phyloP scores from a whole-genome alignment of 352 stramenopile species.

The Pythium plurisporium region DNA sequence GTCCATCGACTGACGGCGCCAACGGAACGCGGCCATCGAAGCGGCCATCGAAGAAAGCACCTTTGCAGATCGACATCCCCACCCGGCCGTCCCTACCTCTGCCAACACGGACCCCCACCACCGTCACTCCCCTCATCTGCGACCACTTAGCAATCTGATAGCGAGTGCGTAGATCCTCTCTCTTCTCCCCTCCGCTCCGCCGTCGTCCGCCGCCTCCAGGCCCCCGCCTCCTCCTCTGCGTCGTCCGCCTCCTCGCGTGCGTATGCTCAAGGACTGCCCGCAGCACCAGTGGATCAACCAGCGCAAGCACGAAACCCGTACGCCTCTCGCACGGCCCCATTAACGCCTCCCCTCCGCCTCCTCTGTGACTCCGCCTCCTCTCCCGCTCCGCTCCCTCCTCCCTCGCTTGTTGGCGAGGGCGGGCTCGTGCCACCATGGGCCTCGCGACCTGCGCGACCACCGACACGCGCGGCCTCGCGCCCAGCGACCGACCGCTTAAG shows the following conservation, averaged over 20 bases:
- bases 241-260: not conserved
- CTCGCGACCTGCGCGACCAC: not conserved
- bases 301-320: slow-evolving; percentile 84
- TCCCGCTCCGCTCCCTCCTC: not conserved
- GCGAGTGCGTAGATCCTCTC: too few species aligned
- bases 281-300: slow-evolving; percentile 90
- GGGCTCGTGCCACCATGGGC: slow-evolving; percentile 5
- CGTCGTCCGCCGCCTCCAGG: too few species aligned
- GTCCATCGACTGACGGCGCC: not conserved
- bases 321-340: slow-evolving; percentile 54
- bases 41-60: not conserved
- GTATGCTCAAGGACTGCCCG: slow-evolving; percentile 87
- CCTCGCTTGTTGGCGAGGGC: not conserved
- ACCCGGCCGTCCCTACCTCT: not conserved
- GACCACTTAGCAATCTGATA: too few species aligned
- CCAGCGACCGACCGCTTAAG: slow-evolving; percentile 5
- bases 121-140: too few species aligned
- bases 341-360: slow-evolving; percentile 25
- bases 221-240: not conserved
- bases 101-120: not conserved
- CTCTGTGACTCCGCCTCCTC: not conserved
- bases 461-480: not conserved
- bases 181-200: not conserved
- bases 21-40: not conserved
- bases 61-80: not conserved